Conservation (phyloP, 495 filamentous ascomycete genomes). For the Hypoxylon trugodes region DNA sequence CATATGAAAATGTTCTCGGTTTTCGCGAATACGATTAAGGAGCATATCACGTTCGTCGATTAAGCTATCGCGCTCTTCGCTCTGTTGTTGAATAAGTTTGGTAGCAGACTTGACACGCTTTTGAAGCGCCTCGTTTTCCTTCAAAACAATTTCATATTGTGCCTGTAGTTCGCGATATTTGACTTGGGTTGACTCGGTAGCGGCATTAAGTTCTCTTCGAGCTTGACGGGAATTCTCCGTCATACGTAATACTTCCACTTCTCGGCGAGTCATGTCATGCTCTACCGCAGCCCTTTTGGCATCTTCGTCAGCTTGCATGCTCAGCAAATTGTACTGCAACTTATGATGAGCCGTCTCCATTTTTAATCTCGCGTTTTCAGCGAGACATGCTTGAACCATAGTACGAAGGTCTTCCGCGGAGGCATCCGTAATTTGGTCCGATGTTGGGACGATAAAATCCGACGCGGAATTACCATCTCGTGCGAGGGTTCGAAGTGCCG, state of each 20-base stretch:
- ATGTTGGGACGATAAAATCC: conserved; percentile 65
- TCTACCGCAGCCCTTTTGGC: conserved; percentile 90
- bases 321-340: conserved; percentile 86
- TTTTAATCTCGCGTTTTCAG: conserved; percentile 69
- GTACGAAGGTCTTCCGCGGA: conserved; percentile 65
- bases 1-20: conserved; percentile 80
- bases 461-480: conserved; percentile 59
- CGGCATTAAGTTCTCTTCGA: conserved; percentile 51
- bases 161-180: conserved; percentile 58
- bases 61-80: conserved; percentile 71
- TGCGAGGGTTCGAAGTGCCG: conserved; percentile 55
- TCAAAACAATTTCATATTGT: conserved; percentile 66
- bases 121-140: conserved; percentile 69
- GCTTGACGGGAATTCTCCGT: conserved; percentile 62
- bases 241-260: conserved; percentile 85
- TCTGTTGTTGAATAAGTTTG: conserved; percentile 71
- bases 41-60: conserved; percentile 77
- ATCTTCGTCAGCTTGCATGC: conserved; percentile 85
- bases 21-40: conserved; percentile 84
- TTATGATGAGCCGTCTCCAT: conserved; percentile 91
- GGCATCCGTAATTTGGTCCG: conserved; percentile 70
- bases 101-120: conserved; percentile 75
- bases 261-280: conserved; percentile 88
- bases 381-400: conserved; percentile 60
- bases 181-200: conserved; percentile 50